Evolutionary conservation across 176 grass and related monocot species (phyloP), one percentile per base, ranked within the genome.

Genomic region (Calamus simplicifolius): DNA sequence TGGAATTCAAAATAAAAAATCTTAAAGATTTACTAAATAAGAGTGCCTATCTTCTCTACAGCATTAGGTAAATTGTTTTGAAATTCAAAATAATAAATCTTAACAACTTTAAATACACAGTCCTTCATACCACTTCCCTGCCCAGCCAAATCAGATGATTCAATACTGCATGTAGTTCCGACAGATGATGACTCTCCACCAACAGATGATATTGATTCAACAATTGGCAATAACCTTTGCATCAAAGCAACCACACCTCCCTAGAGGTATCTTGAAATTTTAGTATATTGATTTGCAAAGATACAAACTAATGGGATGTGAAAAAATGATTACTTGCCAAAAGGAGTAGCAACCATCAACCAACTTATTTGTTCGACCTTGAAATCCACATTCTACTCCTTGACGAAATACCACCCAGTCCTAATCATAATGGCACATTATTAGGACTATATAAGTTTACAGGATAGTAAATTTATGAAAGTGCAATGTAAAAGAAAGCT

Each of bases 341-440:
- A 97, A 97, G 52, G 92, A 88, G 68, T 97, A 97, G 87, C 92
- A 97, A 77, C 92, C 92, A 50, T 97, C 92, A 69, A 97, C 87
- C 76, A 97, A 73, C 66, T 97, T 97, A 88, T 97, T 97, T 6
- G 62, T 84, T 67, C 87, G 75, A 62, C 92, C 92, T 75, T 97
- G 92, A 80, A 97, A 91, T 78, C 92, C 92, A 27, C 80, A 97
- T 79, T 91, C 92, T 57, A 88, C 77, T 55, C 92, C 92, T 85
- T 97, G 87, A 38, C 84, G 80, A 85, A 78, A 91, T 38, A 63
- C 78, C 21, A 97, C 81, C 87, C 87, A 97, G 50, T 14, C 63
- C 92, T 97, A 80, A 78, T 66, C 27, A 59, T 60, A 60, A 18
- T 13, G 35, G 13, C 8, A 10, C 0, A 43, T 43, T 13, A 43